phyloP scores from a whole-genome alignment of 129 eudicot species.

The Saposhnikovia divaricata region DNA sequence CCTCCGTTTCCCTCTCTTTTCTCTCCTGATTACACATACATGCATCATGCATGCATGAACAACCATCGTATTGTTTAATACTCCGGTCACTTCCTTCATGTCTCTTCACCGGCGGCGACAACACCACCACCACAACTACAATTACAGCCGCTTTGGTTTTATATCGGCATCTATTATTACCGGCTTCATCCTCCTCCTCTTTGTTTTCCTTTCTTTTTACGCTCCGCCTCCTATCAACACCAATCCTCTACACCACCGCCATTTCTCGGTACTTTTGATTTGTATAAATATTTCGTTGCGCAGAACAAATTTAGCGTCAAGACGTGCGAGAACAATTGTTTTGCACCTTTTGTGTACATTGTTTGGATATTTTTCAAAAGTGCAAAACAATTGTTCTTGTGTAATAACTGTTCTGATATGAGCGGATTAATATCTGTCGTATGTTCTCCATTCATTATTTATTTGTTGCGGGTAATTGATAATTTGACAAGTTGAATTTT shows the following conservation, averaged over 20 bases:
- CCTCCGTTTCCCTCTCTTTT: background rate
- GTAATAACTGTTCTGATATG: background rate
- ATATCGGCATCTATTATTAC: conserved; percentile 37
- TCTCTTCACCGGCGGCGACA: conserved; percentile 56
- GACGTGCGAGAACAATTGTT: background rate
- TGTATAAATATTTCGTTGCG: no score
- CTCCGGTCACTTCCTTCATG: conserved; percentile 19
- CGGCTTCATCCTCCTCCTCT: conserved; percentile 43
- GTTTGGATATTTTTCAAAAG: background rate
- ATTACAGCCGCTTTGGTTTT: conserved; percentile 24
- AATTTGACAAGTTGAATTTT: background rate
- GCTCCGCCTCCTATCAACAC: conserved; percentile 51
- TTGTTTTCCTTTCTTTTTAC: conserved; percentile 45
- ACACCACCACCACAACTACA: conserved; percentile 35
- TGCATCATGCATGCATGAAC: background rate
- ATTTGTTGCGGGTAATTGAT: background rate
- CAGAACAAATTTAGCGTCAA: no score
- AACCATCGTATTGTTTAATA: background rate
- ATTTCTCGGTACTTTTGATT: conserved; percentile 22
- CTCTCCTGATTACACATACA: background rate
- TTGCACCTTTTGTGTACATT: background rate
- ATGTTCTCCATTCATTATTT: no score
- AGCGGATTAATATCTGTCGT: no score
- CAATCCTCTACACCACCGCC: conserved; percentile 25
- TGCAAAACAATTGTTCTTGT: background rate